Base-by-base conservation (phyloP, 306 rosid genomes). In the Cicer judaicum region DNA sequence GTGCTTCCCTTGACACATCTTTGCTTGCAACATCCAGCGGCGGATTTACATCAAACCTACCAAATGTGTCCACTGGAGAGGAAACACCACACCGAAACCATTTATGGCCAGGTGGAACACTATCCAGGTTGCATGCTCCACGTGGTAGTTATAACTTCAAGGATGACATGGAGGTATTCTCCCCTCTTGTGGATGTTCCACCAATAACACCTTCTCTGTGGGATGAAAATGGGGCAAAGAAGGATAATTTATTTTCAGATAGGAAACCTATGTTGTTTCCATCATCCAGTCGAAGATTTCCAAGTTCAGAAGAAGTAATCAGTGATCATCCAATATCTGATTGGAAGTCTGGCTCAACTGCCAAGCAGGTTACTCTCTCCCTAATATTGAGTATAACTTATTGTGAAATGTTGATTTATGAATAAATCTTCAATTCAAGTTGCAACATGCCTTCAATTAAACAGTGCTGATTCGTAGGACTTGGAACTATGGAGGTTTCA, bases 151-250 rank as follows among this genome's bases (percentile, higher is more conserved):
- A 86, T 79, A 89, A 90, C 89, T 88, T 90, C 70, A 92, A 92
- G 87, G 99, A 95, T 86, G 99, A 95, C 77, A 92, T 95, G 98
- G 99, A 92, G 79, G 97, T 95, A 40, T 95, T 95, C 84, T 95
- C 99, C 82, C 99, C 99, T 59, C 82, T 95, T 41, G 99, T 95
- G 85, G 99, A 95, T 87, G 98, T 95, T 82, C 93, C 89, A 56
- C 99, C 98, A 56, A 85, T 95, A 78, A 90, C 96, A 48, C 93
- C 97, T 57, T 74, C 98, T 16, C 86, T 90, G 16, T 90, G 97
- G 99, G 97, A 95, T 83, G 98, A 89, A 48, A 85, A 74, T 71
- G 93, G 91, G 80, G 56, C 61, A 60, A 94, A 90, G 89, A 90
- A 90, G 83, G 96, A 94, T 57, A 80, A 50, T 84, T 84, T 87